A percentile compares a stretch with the other conserved stretches of the same genome.
phyloP scores from a whole-genome alignment of 305 asterid species.

The Galium porrigens region DNA sequence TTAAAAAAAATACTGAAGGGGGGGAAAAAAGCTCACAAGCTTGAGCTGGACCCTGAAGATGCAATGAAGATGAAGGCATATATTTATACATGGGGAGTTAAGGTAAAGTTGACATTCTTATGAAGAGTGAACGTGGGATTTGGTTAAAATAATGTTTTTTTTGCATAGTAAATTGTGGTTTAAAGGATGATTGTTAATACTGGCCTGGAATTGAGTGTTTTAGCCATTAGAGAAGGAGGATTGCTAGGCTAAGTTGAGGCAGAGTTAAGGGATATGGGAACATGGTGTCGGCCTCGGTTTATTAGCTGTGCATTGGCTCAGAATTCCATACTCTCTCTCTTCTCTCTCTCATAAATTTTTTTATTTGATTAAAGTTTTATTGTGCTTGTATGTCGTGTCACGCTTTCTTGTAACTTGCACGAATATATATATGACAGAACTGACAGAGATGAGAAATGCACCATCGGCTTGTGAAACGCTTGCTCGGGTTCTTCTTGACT shows the following conservation, averaged over 20 bases:
- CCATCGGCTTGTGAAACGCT: neutral
- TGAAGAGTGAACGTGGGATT: conserved; percentile 23
- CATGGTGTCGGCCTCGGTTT: conserved; percentile 21
- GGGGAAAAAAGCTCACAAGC: conserved; percentile 54
- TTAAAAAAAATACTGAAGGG: neutral
- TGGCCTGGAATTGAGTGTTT: conserved; percentile 18
- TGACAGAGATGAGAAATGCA: neutral
- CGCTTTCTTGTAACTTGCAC: neutral
- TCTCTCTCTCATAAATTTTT: neutral
- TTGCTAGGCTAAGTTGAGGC: conserved; percentile 40
- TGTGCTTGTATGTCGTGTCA: neutral
- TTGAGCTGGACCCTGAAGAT: conserved; percentile 65
- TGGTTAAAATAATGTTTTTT: conserved; percentile 6
- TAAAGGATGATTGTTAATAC: conserved; percentile 25
- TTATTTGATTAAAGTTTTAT: neutral
- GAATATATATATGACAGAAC: neutral
- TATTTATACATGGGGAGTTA: conserved; percentile 31
- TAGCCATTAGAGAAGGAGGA: conserved; percentile 23
- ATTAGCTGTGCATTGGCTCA: conserved; percentile 11
- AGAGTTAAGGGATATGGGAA: conserved; percentile 28
- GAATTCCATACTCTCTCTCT: neutral
- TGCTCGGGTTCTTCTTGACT: neutral
- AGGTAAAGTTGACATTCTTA: conserved; percentile 20
- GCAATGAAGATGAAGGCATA: conserved; percentile 12
- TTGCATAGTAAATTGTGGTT: conserved; percentile 19